Percentiles rank a stretch among this genome's conserved stretches.
Evolutionary conservation across 1,284 basidiomycete genomes (phyloP).

Genomic region (Quambalaria eucalypti): DNA sequence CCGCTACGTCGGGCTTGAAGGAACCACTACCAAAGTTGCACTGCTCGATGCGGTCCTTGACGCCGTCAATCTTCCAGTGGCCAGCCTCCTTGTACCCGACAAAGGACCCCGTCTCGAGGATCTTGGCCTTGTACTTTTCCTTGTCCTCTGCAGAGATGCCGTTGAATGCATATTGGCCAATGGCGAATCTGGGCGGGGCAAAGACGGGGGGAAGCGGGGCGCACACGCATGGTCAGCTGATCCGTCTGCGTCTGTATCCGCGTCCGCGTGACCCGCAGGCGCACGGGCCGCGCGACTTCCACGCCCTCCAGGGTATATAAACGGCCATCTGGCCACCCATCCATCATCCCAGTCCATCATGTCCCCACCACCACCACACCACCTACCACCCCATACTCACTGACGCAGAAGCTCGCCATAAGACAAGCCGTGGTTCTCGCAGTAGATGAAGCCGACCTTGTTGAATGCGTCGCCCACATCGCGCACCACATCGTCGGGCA

Average conservation of each 20-base stretch:
- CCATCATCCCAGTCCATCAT: no score
- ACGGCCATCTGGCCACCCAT: no score
- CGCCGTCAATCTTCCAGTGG: slow-evolving; percentile 48
- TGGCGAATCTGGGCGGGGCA: slow-evolving; percentile 33
- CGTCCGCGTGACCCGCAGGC: no score
- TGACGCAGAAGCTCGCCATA: slow-evolving; percentile 40
- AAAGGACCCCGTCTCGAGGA: slow-evolving; percentile 33
- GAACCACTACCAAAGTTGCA: slow-evolving; percentile 49
- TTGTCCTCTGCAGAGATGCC: slow-evolving; percentile 33
- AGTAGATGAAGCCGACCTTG: slow-evolving; percentile 42
- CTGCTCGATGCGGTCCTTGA: slow-evolving; percentile 47
- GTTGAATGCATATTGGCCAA: slow-evolving; percentile 43
- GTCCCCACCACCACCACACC: background rate
- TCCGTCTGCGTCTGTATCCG: no score
- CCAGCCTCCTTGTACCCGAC: slow-evolving; percentile 51
- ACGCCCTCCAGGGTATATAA: no score
- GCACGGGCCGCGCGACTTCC: no score
- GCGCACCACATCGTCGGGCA: slow-evolving; percentile 27
- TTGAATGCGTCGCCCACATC: slow-evolving; percentile 36
- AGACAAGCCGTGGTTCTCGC: slow-evolving; percentile 40
- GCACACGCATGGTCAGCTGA: background rate
- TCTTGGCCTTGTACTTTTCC: slow-evolving; percentile 36
- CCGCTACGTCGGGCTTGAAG: slow-evolving; percentile 23
- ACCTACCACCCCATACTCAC: background rate
- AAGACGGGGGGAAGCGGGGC: background rate